phyloP scores from a whole-genome alignment of 257 asterid species.

The Jasminum sambac region DNA sequence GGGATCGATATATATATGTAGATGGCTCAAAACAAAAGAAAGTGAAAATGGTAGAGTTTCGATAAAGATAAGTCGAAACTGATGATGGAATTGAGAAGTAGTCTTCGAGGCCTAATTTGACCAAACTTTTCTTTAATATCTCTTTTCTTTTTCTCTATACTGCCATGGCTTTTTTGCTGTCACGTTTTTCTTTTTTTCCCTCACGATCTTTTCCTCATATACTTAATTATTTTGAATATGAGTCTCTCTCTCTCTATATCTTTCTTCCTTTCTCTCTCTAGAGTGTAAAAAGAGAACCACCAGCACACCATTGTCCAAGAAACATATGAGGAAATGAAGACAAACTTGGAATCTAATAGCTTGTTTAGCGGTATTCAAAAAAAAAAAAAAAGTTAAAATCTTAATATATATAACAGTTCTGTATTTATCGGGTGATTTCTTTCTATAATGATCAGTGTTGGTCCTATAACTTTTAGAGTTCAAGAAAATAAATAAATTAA shows the following conservation, averaged over 20 bases:
- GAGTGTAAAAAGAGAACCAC: constrained; percentile 42
- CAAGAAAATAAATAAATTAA: too few relatives aligned
- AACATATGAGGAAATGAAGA: constrained; percentile 1
- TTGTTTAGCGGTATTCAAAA: background rate
- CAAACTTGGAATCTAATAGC: background rate
- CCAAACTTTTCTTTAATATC: constrained; percentile 63
- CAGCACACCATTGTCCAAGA: constrained; percentile 46
- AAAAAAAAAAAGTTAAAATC: background rate
- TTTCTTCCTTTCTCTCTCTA: constrained; percentile 6
- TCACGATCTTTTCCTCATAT: constrained; percentile 24
- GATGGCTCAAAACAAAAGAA: constrained; percentile 37
- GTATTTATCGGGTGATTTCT: background rate
- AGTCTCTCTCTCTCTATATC: constrained; percentile 15
- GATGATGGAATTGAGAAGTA: constrained; percentile 62
- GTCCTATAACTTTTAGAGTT: too few relatives aligned
- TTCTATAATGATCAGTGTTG: background rate
- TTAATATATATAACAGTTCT: background rate
- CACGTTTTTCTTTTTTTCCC: constrained; percentile 47
- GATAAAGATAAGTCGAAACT: constrained; percentile 77
- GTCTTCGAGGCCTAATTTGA: constrained; percentile 96
- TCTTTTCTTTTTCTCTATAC: constrained; percentile 49
- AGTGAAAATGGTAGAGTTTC: constrained; percentile 63
- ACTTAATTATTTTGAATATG: constrained; percentile 32
- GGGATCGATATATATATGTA: background rate
- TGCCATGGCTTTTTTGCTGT: constrained; percentile 83